Base-by-base conservation (phyloP, 1,284 basidiomycete genomes). In the Marasmius sp. region DNA sequence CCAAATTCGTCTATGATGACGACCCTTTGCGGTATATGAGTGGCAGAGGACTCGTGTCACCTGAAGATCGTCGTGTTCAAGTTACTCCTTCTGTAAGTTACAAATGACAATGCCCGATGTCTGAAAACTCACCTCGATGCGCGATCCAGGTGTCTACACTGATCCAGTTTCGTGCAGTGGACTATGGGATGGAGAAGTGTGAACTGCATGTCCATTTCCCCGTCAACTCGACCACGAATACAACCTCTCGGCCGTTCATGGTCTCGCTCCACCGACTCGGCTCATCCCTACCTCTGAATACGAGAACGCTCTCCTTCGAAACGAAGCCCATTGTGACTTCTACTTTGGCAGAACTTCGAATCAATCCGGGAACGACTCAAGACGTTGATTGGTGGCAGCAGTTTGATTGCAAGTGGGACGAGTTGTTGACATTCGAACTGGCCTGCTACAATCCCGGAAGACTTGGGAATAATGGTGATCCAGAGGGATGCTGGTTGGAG, bases 1-100 rank as follows among this genome's bases (percentile, higher is more conserved):
- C 10, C 7, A 51, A 48, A 34, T 48, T 61, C 27, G 52, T 56
- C 9, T 60, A 36, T 20, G 60, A 61, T 18, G 60, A 61, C 36
- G 60, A 61, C 34, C 60, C 60, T 14, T 45, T 61, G 54, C 18
- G 51, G 18, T 61, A 57, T 36, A 61, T 61, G 60, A 61, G 33
- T 47, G 14, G 39, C 55, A 37, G 34, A n/a, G 60, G 60, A 12
- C 18, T 52, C 14, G 60, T 61, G 14, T 45, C 59, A n/a, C 60
- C 62, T 7, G 60, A 67, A 22, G 49, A 58, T 33, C 33, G 62
- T 27, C 50, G 43, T 11, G 57, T 67, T 14, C 47, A 48, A 54
- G 51, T 53, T 12, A 53, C 51, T 34, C 10, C 27, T 53, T 38
- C 22, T 20, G 51, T 53, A 8, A 12, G 51, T 53, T 11, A 6